Evolutionary conservation across 176 grass and related monocot genomes (phyloP), one percentile per base, ranked within the genome.

Genomic region (Juncus inflexus): DNA sequence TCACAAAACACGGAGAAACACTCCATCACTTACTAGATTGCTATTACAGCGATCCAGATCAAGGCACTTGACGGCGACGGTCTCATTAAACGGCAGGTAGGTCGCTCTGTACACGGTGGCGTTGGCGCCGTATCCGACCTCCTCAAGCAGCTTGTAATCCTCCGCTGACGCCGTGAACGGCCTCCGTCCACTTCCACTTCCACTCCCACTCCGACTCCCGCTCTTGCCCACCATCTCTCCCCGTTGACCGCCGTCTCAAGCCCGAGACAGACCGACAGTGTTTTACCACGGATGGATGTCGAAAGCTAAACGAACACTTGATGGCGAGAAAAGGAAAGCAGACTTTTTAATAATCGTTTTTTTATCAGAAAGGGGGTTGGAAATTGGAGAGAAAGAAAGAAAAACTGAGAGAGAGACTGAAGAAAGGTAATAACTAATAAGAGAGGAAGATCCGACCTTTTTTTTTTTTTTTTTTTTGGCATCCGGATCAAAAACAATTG

Each of bases 31-130:
- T 59, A 99, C 94, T 77, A 99, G 84, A 79, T 84, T 99, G 61
- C 90, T 99, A 65, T 86, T 99, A 77, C 90, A 86, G 74, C 90
- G 94, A 77, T 99, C 94, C 77, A 99, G 94, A 99, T 99, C 94
- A 72, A 99, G 77, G 83, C 88, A 82, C 85, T 99, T 99, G 80
- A 99, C 85, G 6, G 94, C 94, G 41, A 99, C 83, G 9, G 86
- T 58, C 59, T 80, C 78, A 70, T 76, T 90, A 61, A 67, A 62
- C 3, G 88, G 94, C 55, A 90, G 7, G 80, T 89, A 82, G 80
- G 84, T 60, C 75, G 88, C 94, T 70, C 78, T 86, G 85, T 82
- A 92, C 9, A 99, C 94, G 43, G 84, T 82, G 59, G 94, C 94
- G 75, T 90, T 90, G 51, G 94, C 94, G 4, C 94, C 94, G 66